Evolutionary conservation across 202 grass and related monocot species (phyloP).

Genomic region (Cymbopogon flexuosus): DNA sequence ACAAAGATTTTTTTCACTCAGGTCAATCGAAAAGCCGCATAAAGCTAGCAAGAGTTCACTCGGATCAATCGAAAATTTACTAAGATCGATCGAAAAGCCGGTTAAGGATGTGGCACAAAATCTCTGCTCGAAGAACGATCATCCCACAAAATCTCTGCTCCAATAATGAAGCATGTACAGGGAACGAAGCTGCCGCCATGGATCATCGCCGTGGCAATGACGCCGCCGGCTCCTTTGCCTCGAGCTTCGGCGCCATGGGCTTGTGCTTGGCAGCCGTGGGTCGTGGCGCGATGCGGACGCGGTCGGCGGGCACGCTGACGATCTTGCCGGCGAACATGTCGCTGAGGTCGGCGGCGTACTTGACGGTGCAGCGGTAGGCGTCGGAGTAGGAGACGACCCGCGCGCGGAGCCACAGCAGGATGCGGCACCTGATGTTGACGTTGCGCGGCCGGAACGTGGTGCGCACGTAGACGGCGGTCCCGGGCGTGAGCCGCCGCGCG

Average conservation of each 20-base stretch:
- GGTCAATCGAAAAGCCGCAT: not conserved
- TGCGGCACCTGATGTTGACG: conserved; percentile 1
- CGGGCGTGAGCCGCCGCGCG: conserved; percentile 27
- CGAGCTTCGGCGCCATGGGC: not conserved
- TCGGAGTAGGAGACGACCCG: conserved; percentile 35
- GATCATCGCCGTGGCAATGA: not conserved
- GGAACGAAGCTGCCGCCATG: not conserved
- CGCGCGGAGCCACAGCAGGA: conserved; percentile 40
- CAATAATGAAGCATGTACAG: not conserved
- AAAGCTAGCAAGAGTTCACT: not conserved
- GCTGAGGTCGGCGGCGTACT: conserved; percentile 45
- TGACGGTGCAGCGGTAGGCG: conserved; percentile 40
- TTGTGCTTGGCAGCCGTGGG: not conserved
- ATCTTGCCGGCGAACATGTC: conserved; percentile 35
- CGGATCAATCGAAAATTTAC: not conserved
- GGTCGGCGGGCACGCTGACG: not conserved
- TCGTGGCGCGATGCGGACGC: conserved; percentile 12
- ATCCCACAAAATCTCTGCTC: not conserved
- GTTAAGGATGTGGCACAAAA: not conserved
- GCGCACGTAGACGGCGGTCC: conserved; percentile 44
- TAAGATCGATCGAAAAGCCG: not conserved
- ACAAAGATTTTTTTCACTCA: not conserved
- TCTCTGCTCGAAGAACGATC: not conserved
- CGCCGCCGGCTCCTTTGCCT: not conserved
- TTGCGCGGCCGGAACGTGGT: conserved; percentile 17